Evolutionary conservation across 805 yeast genomes (phyloP), one percentile per base, ranked within the genome.

Genomic region (Candida verbasci): DNA sequence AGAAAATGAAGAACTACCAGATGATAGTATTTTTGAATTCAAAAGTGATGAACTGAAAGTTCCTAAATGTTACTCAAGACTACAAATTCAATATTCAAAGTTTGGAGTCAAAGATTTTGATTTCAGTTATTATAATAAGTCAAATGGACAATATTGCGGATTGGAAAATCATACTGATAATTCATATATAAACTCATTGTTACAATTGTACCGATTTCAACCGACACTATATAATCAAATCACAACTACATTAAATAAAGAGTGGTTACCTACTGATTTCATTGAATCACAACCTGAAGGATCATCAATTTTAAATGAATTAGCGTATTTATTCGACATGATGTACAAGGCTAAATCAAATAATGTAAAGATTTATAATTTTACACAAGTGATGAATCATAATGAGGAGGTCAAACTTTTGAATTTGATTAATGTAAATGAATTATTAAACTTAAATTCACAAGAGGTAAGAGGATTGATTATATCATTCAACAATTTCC

Each of bases 31-130:
- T 12, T 46, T 56, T 28, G 46, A 43, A 37, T 42, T 36, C 32
- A 46, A 42, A 37, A 37, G 34, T 38, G 29, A 35, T 14, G 37
- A 39, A 29, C n/a, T n/a, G n/a, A 47, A 38, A 64, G 72, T 49
- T 53, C 96, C 96, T 1, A 80, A 81, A 35, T 84, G 89, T 24
- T 91, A 82, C 61, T 67, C 79, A 27, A 77, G 80, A 47, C 65
- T 86, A 31, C 84, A 82, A 41, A 85, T 91, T 37, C 74, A 82
- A 28, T 91, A 89, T 57, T 84, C 94, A 39, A 81, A 77, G 49
- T 91, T 87, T 58, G 98, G 98, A 18, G 88, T 93, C 21, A 87
- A 83, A 47, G 96, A 88, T 56, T 93, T 93, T 60, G 96, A 91
- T 61, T 91, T 93, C 55, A 80, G 76, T 37, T 82, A 80, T 49